Conservation (phyloP, 1,284 basidiomycete species). For the Amylostereum chailletii region DNA sequence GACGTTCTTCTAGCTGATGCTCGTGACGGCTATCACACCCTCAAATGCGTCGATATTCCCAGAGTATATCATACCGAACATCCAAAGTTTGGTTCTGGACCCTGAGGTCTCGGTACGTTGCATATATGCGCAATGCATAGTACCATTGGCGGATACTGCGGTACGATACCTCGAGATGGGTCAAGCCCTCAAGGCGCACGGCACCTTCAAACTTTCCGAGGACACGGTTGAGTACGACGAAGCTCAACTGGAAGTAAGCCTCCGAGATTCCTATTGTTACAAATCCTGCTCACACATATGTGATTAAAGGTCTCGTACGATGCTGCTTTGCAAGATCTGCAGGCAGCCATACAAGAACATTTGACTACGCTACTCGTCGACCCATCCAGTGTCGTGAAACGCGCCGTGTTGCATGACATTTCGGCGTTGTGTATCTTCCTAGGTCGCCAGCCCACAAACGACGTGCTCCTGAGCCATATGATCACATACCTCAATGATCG, state of each 20-base stretch:
- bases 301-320: slow-evolving; percentile 76
- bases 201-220: slow-evolving; percentile 56
- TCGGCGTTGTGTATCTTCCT: slow-evolving; percentile 89
- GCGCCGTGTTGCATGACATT: slow-evolving; percentile 73
- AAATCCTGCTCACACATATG: not conserved
- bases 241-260: slow-evolving; percentile 60
- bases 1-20: slow-evolving; percentile 52
- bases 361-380: slow-evolving; percentile 74
- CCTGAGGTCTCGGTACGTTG: slow-evolving; percentile 83
- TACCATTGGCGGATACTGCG: slow-evolving; percentile 77
- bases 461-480: slow-evolving; percentile 93
- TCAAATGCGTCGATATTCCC: slow-evolving; percentile 86
- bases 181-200: slow-evolving; percentile 80
- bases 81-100: slow-evolving; percentile 77
- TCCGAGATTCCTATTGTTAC: not conserved
- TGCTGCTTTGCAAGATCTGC: slow-evolving; percentile 76
- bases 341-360: slow-evolving; percentile 82
- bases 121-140: slow-evolving; percentile 83
- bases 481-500: slow-evolving; percentile 97
- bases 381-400: slow-evolving; percentile 67
- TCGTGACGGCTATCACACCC: slow-evolving; percentile 82
- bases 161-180: slow-evolving; percentile 86
- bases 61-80: slow-evolving; percentile 92
- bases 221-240: slow-evolving; percentile 71
- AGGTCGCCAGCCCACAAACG: slow-evolving; percentile 88